These are phyloP conservation scores for Chlamydomonas incerta DNA, from an alignment of 139 green algal genomes.

Conservation along the genomic window DNA sequence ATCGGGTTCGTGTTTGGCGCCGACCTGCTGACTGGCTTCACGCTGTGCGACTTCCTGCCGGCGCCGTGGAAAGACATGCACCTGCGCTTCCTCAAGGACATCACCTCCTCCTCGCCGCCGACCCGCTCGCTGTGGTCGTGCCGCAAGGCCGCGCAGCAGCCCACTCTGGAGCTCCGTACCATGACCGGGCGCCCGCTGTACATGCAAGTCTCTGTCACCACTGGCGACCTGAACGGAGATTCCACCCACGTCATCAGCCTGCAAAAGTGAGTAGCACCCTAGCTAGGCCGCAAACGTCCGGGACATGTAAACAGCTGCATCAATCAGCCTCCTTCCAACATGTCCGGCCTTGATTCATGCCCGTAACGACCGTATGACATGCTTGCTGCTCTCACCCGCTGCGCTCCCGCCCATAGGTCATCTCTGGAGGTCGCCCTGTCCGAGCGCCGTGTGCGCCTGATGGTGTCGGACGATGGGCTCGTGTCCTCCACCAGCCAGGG, in stretches of 20 bases:
- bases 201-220: not conserved
- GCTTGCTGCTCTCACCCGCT: too few relatives aligned
- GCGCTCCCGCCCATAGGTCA: too few relatives aligned
- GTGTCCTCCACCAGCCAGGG: not conserved
- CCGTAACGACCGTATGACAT: too few relatives aligned
- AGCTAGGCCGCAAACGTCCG: too few relatives aligned
- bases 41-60: conserved; percentile 12
- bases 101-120: not conserved
- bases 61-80: conserved; percentile 32
- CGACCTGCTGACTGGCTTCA: conserved; percentile 1
- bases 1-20: not conserved
- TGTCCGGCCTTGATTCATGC: too few relatives aligned
- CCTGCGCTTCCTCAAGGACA: conserved; percentile 2
- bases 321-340: too few relatives aligned
- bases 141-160: not conserved
- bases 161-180: conserved; percentile 27
- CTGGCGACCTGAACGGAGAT: not conserved
- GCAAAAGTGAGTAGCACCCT: not conserved
- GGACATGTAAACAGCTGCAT: too few relatives aligned
- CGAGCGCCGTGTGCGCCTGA: conserved; percentile 24
- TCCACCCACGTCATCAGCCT: not conserved
- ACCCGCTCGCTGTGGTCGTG: not conserved
- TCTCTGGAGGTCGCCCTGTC: not conserved
- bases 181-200: not conserved
- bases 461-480: not conserved